Conservation (phyloP, 75 land plant species). For the Cryptomeria japonica region DNA sequence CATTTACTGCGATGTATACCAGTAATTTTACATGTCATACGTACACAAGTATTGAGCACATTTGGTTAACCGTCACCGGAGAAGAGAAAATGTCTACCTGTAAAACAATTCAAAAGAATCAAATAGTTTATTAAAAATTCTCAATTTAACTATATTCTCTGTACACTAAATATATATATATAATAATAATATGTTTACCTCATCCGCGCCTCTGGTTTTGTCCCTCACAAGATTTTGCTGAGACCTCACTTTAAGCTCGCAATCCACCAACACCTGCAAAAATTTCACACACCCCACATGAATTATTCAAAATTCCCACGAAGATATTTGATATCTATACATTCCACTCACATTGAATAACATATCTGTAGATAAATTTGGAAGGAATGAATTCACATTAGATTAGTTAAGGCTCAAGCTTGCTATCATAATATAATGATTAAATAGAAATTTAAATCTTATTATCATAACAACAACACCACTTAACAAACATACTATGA, state of each 20-base stretch:
- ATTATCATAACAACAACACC: no score
- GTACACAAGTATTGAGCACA: not conserved
- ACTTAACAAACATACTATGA: no score
- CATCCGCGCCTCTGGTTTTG: not conserved
- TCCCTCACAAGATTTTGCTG: no score
- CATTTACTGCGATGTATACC: no score
- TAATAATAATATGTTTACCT: not conserved
- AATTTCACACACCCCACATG: not conserved
- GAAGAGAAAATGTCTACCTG: not conserved
- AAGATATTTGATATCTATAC: not conserved
- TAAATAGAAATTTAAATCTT: no score
- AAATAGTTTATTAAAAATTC: not conserved
- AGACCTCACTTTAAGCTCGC: not conserved
- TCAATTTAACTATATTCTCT: not conserved
- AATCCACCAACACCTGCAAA: conserved; percentile 10
- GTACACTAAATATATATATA: not conserved
- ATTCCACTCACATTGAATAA: not conserved
- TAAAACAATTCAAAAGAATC: not conserved
- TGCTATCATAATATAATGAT: no score
- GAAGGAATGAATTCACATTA: not conserved
- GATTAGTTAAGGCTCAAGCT: no score
- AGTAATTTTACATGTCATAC: not conserved
- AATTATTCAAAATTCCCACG: not conserved
- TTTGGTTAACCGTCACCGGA: not conserved
- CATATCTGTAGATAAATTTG: not conserved